Conservation (phyloP, 148 eudicot genomes). For the Rhododendron ferrugineum region DNA sequence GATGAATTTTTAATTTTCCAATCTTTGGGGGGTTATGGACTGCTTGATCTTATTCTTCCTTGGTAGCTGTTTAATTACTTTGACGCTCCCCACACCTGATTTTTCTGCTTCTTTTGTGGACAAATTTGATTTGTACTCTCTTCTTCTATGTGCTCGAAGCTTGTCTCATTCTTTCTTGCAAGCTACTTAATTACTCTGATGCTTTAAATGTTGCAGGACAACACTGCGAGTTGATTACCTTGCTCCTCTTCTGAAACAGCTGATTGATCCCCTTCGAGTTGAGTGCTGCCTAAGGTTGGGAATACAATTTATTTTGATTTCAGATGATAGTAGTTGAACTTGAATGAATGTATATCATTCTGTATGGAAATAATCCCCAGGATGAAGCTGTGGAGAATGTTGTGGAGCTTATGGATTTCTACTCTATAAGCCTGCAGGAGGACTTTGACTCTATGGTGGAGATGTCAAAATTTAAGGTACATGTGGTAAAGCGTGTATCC, state of each 20-base stretch:
- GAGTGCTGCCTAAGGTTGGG: conserved; percentile 63
- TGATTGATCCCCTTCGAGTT: conserved; percentile 63
- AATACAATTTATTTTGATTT: neutral
- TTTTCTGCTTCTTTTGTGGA: neutral
- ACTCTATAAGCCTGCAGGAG: conserved; percentile 67
- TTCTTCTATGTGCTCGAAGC: neutral
- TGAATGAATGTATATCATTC: neutral
- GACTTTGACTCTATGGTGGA: conserved; percentile 75
- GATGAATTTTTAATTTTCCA: neutral
- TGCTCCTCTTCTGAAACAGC: conserved; percentile 56
- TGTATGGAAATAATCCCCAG: conserved; percentile 30
- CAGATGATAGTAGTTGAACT: neutral
- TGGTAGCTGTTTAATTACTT: neutral
- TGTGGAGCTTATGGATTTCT: conserved; percentile 83
- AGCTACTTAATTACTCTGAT: conserved; percentile 10
- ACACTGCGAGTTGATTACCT: conserved; percentile 70
- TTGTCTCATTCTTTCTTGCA: neutral
- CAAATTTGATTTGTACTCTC: neutral
- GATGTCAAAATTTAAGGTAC: conserved; percentile 77
- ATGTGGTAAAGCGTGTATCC: neutral
- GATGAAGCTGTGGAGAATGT: conserved; percentile 92
- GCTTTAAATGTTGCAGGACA: conserved; percentile 44
- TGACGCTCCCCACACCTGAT: neutral
- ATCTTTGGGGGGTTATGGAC: neutral
- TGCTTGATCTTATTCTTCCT: neutral